Base-by-base conservation (phyloP, 2,329 filamentous ascomycete species). In the Chrysoporthe austroafricana region DNA sequence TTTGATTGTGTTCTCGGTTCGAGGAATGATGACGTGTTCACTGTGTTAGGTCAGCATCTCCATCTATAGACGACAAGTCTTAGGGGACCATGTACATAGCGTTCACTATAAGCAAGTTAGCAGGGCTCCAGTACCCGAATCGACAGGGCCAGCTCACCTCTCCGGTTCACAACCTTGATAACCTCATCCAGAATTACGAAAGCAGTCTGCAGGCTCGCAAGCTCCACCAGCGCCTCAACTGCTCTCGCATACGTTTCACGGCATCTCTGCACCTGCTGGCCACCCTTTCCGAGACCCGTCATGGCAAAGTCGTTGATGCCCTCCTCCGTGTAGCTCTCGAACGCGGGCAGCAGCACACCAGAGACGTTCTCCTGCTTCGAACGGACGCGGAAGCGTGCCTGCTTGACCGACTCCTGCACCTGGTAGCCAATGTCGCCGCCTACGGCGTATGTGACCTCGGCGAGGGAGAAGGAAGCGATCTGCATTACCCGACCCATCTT, bases 401-500 rank as follows among this genome's bases (percentile, higher is more conserved):
- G 90, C 79, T 96, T 95, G 70, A 93, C 96, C 1, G 94, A 97
- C 80, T 99, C 96, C 77, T 97, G 94, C 73, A 99, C 93, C 82
- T 99, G 96, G 82, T 97, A 99, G 70, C 91, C 92, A 74, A 99
- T 97, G 76, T 97, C 92, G 75, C 95, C 94, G 71, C 96, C 96
- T 39, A 97, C 94, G 36, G 96, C 96, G 76, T 99, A 99, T 61
- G 94, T 97, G 66, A 99, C 96, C 82, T 98, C 96, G 69, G 96
- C 96, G 21, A 99, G 87, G 56, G 95, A 98, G 82, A 99, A 98
- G 58, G 96, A 94, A 52, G 96, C 96, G 76, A 99, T 97, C 80
- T 98, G 95, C 96, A 99, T 99, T 48, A 99, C 96, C 44, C 95
- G 89, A 67, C 96, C 96, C 95, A 99, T 99, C 84, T 99, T 99